Base-by-base conservation (phyloP, 2,329 filamentous ascomycete species). In the Karstenula rhodostoma region DNA sequence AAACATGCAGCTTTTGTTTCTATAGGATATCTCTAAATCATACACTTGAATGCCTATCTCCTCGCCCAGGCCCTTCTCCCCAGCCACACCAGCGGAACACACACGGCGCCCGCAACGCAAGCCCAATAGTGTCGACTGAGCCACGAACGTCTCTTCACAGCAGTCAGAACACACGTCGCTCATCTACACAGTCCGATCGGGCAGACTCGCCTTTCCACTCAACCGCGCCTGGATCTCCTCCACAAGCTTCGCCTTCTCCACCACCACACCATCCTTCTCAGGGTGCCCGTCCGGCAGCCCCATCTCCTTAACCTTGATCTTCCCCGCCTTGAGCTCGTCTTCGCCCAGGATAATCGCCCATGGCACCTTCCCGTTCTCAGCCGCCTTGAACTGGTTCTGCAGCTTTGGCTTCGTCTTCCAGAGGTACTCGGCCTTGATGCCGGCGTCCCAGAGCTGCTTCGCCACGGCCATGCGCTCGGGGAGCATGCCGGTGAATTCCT, bases 371-470 rank as follows among this genome's bases (percentile, higher is more conserved):
- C 87, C 89, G 52, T 82, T 81, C 76, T 97, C 94, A 12, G 94
- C 94, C 22, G 90, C 89, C 81, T 96, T 96, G 85, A 98, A 98
- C 77, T 98, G 94, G 62, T 89, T 86, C 13, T 88, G 90, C 33
- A 96, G 84, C 79, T 94, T 97, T 17, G 94, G 93, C 83, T 96
- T 97, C 67, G 90, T 86, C 81, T 97, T 98, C 83, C 92, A 92
- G 12, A 88, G 83, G 76, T 95, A 97, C 77, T 98, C 94, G 59
- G 94, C 90, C 86, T 94, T 96, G 81, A 98, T 89, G 22, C 92
- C 93, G 8, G 90, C 92, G 68, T 93, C 89, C 93, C 94, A 96
- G 52, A 98, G 83, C 66, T 84, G 84, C 66, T 88, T 86, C 60
- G 90, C 89, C 40, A 98, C 86, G 27, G 88, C 83, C 88, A 97